These are phyloP conservation scores for Blastobotrys indianensis DNA, from an alignment of 1,139 yeast species.

Conservation along the genomic window DNA sequence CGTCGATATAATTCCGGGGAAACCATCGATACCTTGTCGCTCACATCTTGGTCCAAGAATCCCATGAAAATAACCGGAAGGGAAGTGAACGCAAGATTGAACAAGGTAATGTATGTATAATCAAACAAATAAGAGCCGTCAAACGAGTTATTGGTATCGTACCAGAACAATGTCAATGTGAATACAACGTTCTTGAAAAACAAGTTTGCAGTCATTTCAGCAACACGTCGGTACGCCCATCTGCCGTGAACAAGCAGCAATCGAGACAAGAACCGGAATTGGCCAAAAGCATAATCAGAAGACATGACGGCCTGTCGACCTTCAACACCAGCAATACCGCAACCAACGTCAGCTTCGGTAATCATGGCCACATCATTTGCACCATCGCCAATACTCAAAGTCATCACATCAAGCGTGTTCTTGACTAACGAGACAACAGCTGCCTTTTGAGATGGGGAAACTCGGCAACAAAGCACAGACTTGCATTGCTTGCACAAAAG, in stretches of 20 bases:
- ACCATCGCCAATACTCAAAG: conserved; percentile 95
- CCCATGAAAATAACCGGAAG: conserved; percentile 89
- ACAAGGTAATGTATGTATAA: conserved; percentile 86
- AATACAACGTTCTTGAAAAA: conserved; percentile 90
- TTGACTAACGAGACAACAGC: conserved; percentile 86
- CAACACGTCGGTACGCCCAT: conserved; percentile 88
- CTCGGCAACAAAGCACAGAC: conserved; percentile 95
- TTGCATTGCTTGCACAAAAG: conserved; percentile 87
- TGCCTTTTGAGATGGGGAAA: conserved; percentile 97
- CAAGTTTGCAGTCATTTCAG: conserved; percentile 91
- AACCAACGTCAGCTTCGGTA: conserved; percentile 97
- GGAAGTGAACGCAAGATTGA: conserved; percentile 91
- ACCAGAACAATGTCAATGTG: conserved; percentile 88
- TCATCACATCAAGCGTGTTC: conserved; percentile 74
- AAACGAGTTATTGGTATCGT: conserved; percentile 74
- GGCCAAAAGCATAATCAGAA: conserved; percentile 95
- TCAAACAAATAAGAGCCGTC: conserved; percentile 92
- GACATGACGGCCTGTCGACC: conserved; percentile 99
- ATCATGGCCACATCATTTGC: conserved; percentile 99
- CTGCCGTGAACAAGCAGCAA: conserved; percentile 87
- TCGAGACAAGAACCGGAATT: conserved; percentile 75
- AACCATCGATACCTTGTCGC: conserved; percentile 66
- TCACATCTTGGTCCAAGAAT: conserved; percentile 87
- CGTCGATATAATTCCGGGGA: conserved; percentile 83
- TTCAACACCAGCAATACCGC: conserved; percentile 97